phyloP scores from a whole-genome alignment of 2,329 filamentous ascomycete genomes.

The Colletotrichum orchidophilum region DNA sequence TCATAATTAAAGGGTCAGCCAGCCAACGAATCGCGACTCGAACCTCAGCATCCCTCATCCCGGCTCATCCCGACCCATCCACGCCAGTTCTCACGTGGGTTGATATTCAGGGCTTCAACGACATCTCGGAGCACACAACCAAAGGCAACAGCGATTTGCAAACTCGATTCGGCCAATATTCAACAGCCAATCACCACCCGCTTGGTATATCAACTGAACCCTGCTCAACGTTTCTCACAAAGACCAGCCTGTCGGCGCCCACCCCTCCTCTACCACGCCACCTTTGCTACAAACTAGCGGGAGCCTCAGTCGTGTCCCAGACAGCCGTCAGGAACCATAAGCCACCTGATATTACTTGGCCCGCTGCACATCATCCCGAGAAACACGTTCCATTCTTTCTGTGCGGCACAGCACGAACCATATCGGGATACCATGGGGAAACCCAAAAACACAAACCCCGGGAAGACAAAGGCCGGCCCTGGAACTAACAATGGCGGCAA shows the following conservation, averaged over 20 bases:
- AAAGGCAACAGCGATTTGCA: background rate
- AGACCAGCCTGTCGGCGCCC: conserved; percentile 5
- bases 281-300: conserved; percentile 11
- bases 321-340: conserved; percentile 21
- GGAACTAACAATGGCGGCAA: conserved; percentile 8
- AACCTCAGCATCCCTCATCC: background rate
- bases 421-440: conserved; percentile 36
- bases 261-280: conserved; percentile 8
- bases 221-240: background rate
- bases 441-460: conserved; percentile 19
- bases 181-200: background rate
- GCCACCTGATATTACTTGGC: conserved; percentile 13
- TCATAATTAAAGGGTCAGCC: background rate
- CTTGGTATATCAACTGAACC: background rate
- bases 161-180: background rate
- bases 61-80: background rate
- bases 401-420: conserved; percentile 36
- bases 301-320: conserved; percentile 28
- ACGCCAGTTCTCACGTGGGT: conserved; percentile 13
- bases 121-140: conserved; percentile 5
- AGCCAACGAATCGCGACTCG: background rate
- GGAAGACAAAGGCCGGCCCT: conserved; percentile 25
- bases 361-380: conserved; percentile 20
- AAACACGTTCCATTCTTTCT: conserved; percentile 13
- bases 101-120: conserved; percentile 2